phyloP scores from a whole-genome alignment of 2,329 filamentous ascomycete genomes.

The Neopestalotiopsis sp. region DNA sequence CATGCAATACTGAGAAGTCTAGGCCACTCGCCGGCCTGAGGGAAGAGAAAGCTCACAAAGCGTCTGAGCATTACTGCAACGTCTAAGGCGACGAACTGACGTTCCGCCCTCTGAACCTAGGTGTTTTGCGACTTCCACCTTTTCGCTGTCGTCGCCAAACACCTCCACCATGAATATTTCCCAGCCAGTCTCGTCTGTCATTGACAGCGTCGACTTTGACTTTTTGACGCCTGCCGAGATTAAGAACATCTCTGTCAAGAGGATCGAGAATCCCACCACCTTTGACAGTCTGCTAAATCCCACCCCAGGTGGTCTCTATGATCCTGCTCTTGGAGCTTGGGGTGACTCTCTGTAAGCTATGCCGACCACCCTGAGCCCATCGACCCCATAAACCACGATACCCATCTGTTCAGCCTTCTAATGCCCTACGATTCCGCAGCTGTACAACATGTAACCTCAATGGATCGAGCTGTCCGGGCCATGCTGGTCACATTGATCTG shows the following conservation, averaged over 20 bases:
- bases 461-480: slow-evolving; percentile 83
- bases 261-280: slow-evolving; percentile 91
- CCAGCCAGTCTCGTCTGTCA: slow-evolving; percentile 81
- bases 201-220: slow-evolving; percentile 88
- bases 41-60: not conserved
- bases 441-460: slow-evolving; percentile 92
- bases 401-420: not conserved
- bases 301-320: slow-evolving; percentile 88
- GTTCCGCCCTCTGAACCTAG: not conserved
- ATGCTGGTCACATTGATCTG: slow-evolving; percentile 93
- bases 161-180: slow-evolving; percentile 67
- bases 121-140: slow-evolving; percentile 16
- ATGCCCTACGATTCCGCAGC: slow-evolving; percentile 47
- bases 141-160: not conserved
- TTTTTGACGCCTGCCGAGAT: slow-evolving; percentile 86
- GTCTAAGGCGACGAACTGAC: not conserved
- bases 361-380: not conserved
- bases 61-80: not conserved
- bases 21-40: slow-evolving; percentile 18
- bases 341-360: slow-evolving; percentile 77
- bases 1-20: slow-evolving; percentile 18
- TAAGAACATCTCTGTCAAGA: slow-evolving; percentile 86
- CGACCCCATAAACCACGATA: not conserved
- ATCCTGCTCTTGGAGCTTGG: slow-evolving; percentile 89
- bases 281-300: slow-evolving; percentile 92